These are phyloP conservation scores for Collybiopsis confluens DNA, from an alignment of 768 basidiomycete species.

Conservation along the genomic window DNA sequence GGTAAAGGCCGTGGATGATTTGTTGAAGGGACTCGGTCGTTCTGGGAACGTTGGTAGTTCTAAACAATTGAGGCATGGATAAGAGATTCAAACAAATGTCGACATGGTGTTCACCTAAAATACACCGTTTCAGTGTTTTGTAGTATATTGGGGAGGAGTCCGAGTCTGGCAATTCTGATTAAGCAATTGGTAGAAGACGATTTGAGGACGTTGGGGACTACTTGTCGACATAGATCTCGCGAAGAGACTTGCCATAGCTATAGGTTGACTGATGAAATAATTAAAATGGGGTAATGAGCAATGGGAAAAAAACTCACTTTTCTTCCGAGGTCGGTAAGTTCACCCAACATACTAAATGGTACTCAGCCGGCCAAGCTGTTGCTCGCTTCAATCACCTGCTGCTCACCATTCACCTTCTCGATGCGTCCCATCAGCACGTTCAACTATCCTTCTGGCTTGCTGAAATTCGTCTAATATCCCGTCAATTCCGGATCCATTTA, in stretches of 20 bases:
- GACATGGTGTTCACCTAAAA: conserved; percentile 41
- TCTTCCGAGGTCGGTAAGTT: conserved; percentile 67
- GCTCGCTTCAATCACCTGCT: not conserved
- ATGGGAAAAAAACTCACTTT: conserved; percentile 35
- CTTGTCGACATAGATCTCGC: conserved; percentile 67
- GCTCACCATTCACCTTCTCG: conserved; percentile 63
- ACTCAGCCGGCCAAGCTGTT: not conserved
- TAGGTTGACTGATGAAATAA: conserved; percentile 53
- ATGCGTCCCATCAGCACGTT: conserved; percentile 50
- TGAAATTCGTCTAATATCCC: conserved; percentile 23
- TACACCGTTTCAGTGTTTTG: conserved; percentile 45
- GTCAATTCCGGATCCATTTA: conserved; percentile 22
- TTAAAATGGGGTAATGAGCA: not conserved
- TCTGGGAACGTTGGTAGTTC: conserved; percentile 73
- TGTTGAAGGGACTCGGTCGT: conserved; percentile 75
- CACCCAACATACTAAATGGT: conserved; percentile 56
- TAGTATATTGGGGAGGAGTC: conserved; percentile 55
- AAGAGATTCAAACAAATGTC: not conserved
- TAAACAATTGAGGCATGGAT: conserved; percentile 15
- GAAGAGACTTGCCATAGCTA: conserved; percentile 53
- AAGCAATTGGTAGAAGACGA: not conserved
- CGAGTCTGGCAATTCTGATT: conserved; percentile 39
- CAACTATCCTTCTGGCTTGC: conserved; percentile 45
- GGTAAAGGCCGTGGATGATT: conserved; percentile 71
- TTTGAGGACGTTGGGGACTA: conserved; percentile 19